Percentiles rank a stretch among this genome's conserved stretches.
Conservation (phyloP, 139 green algal genomes). For the Asterochloris sp. region DNA sequence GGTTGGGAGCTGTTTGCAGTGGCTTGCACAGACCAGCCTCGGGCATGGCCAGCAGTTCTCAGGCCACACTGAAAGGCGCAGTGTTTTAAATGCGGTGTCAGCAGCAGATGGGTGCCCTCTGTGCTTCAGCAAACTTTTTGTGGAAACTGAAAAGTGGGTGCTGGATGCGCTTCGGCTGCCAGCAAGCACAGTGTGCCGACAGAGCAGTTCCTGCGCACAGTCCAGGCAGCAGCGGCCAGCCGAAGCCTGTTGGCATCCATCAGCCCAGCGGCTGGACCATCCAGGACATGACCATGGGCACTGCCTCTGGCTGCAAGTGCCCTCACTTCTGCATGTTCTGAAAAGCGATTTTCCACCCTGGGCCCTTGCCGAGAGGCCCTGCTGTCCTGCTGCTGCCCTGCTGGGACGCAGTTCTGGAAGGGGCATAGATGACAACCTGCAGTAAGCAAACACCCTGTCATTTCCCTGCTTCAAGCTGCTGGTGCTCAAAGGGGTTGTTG, state of each 20-base stretch:
- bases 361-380: conserved; percentile 31
- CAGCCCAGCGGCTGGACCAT: no score
- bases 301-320: no score
- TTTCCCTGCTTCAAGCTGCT: background rate
- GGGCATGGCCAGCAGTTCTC: background rate
- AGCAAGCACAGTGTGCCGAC: background rate
- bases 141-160: background rate
- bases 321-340: conserved; percentile 56
- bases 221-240: background rate
- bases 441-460: no score
- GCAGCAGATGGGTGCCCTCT: background rate
- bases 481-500: background rate
- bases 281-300: no score
- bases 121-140: no score
- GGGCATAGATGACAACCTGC: conserved; percentile 70
- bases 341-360: conserved; percentile 78
- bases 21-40: background rate
- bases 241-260: background rate
- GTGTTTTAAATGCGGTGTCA: background rate
- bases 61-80: background rate
- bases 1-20: background rate
- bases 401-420: conserved; percentile 61
- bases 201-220: background rate
- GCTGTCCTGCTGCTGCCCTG: conserved; percentile 61
- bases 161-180: background rate